Percentiles rank a stretch among this genome's conserved stretches.
phyloP scores from a whole-genome alignment of 2,329 filamentous ascomycete species.

The Hymenoscyphus scutula region DNA sequence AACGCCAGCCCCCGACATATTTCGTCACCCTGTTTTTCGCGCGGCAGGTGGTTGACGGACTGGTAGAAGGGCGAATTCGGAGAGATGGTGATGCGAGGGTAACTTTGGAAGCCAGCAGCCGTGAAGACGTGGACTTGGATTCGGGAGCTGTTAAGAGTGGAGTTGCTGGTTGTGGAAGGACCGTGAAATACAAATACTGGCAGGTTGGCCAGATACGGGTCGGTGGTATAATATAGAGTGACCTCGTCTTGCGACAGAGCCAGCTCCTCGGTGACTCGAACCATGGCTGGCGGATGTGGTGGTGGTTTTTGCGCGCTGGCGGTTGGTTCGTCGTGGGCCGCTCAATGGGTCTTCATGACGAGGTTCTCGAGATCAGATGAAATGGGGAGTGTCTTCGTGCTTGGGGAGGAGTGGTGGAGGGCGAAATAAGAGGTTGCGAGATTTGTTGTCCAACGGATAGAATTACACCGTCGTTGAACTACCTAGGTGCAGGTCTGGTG shows the following conservation, averaged over 20 bases:
- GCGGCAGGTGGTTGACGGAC: conserved; percentile 84
- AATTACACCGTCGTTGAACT: not conserved
- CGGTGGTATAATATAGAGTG: conserved; percentile 84
- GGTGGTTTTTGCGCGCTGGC: conserved; percentile 5
- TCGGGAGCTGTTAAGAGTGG: conserved; percentile 82
- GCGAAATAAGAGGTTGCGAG: conserved; percentile 11
- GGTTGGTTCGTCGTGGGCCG: conserved; percentile 25
- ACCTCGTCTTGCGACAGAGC: conserved; percentile 76
- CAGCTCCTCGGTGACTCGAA: conserved; percentile 75
- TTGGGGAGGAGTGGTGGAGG: conserved; percentile 6
- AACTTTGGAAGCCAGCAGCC: conserved; percentile 84
- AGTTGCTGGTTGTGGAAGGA: conserved; percentile 83
- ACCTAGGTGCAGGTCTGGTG: not conserved
- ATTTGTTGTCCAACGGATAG: conserved; percentile 10
- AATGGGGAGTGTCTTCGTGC: not conserved
- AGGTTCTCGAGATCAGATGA: conserved; percentile 15
- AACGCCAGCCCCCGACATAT: conserved; percentile 88
- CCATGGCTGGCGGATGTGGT: conserved; percentile 64
- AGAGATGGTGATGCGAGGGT: conserved; percentile 86
- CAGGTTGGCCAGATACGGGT: conserved; percentile 76
- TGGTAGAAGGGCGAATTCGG: conserved; percentile 89
- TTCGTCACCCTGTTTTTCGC: conserved; percentile 94
- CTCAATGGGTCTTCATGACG: conserved; percentile 33
- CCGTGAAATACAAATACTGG: conserved; percentile 91
- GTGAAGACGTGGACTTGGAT: conserved; percentile 93